phyloP scores from a whole-genome alignment of 2,329 filamentous ascomycete genomes.

The Gyromitra esculenta region DNA sequence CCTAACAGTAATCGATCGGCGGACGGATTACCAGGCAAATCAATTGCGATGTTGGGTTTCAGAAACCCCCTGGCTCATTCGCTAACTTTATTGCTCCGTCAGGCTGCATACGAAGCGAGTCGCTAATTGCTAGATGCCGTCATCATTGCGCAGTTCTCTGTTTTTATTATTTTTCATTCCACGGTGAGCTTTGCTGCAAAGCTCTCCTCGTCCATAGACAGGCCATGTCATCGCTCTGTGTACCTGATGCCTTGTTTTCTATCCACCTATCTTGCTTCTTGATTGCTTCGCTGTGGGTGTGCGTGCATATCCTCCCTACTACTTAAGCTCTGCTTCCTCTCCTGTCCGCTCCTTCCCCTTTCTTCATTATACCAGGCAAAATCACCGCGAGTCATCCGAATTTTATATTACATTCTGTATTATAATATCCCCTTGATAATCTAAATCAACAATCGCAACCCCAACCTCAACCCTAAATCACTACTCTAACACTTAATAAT shows the following conservation, averaged over 20 bases:
- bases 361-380: conserved; percentile 16
- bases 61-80: neutral
- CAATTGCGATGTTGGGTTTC: neutral
- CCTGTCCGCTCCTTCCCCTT: neutral
- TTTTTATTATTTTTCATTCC: neutral
- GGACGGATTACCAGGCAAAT: conserved; percentile 14
- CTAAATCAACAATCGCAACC: no score
- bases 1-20: conserved; percentile 13
- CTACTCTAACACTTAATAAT: neutral
- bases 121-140: conserved; percentile 15
- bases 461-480: neutral
- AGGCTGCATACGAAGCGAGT: neutral
- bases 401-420: neutral
- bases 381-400: neutral
- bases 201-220: neutral
- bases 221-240: conserved; percentile 36
- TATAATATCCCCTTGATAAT: neutral
- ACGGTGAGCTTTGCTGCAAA: neutral
- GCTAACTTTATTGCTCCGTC: neutral
- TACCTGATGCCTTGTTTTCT: conserved; percentile 39
- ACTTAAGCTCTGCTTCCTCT: conserved; percentile 37
- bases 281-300: neutral
- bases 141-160: conserved; percentile 33
- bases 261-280: neutral
- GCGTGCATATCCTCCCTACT: neutral